Evolutionary conservation across 345 rosid genomes (phyloP).

Genomic region (Gossypium herbaceum): DNA sequence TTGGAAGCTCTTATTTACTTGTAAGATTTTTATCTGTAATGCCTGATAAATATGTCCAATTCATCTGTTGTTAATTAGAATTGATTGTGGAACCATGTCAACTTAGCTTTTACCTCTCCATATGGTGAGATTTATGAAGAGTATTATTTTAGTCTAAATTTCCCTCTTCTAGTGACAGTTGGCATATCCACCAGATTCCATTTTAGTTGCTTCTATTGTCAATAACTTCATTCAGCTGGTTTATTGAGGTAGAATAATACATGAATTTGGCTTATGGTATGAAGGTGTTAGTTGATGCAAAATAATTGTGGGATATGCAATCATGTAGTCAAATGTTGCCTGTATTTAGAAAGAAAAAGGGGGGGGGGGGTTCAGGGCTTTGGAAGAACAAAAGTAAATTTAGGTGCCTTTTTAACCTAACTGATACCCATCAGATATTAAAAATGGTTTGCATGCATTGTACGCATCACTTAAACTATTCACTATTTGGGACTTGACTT

Average conservation of each 20-base stretch:
- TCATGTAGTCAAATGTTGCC: not conserved
- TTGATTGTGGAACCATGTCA: not conserved
- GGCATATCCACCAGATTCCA: not conserved
- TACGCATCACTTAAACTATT: not conserved
- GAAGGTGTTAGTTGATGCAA: not conserved
- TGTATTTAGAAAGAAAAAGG: not conserved
- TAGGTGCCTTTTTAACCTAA: not conserved
- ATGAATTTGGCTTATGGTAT: not conserved
- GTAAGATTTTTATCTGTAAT: conserved; percentile 41
- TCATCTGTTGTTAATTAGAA: not conserved
- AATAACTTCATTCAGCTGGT: not conserved
- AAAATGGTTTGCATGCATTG: not conserved
- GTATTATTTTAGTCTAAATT: not conserved
- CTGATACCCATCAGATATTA: too few relatives aligned
- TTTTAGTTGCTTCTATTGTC: not conserved
- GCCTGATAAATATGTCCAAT: not conserved
- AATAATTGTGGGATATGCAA: conserved; percentile 1
- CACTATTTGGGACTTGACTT: not conserved
- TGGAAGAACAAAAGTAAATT: not conserved
- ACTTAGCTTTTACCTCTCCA: not conserved
- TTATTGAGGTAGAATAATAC: not conserved
- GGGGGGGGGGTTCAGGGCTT: not conserved
- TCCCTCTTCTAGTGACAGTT: conserved; percentile 4
- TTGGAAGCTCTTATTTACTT: conserved; percentile 52
- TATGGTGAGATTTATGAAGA: not conserved